These are phyloP conservation scores for Cavenderia fasciculata DNA, from an alignment of 78 protist species.

Conservation along the genomic window DNA sequence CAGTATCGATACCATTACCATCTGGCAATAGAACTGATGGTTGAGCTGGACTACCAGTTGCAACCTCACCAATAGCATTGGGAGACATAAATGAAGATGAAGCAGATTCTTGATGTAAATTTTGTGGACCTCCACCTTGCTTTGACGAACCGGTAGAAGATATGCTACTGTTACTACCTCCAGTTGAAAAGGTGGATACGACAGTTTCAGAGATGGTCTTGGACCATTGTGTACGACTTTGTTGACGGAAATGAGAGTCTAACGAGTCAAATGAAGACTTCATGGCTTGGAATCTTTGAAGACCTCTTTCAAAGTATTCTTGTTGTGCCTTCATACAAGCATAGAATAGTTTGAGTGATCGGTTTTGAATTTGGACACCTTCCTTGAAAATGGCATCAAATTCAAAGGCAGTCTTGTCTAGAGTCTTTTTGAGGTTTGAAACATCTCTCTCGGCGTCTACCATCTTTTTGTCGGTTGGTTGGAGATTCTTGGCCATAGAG, in stretches of 20 bases:
- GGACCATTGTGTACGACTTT: slow-evolving; percentile 29
- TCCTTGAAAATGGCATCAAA: slow-evolving; percentile 56
- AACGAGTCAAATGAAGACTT: slow-evolving; percentile 53
- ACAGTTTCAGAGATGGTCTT: slow-evolving; percentile 3
- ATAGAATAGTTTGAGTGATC: slow-evolving; percentile 47
- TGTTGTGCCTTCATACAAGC: slow-evolving; percentile 72
- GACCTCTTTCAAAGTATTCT: slow-evolving; percentile 69
- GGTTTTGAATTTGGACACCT: slow-evolving; percentile 27
- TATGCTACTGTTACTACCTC: too few species aligned
- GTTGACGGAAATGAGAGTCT: slow-evolving; percentile 43
- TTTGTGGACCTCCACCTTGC: background rate
- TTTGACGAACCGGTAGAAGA: background rate
- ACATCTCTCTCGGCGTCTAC: slow-evolving; percentile 58
- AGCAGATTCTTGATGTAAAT: too few species aligned
- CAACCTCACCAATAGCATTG: background rate
- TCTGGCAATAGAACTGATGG: background rate
- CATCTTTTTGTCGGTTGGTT: slow-evolving; percentile 59
- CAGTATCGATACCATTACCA: background rate
- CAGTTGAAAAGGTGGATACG: background rate
- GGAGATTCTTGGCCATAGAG: slow-evolving; percentile 43
- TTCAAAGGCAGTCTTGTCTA: slow-evolving; percentile 21
- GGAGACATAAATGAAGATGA: background rate
- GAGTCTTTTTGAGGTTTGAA: background rate
- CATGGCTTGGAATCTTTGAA: slow-evolving; percentile 57
- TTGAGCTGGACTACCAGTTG: background rate